Conservation (phyloP, 352 stramenopile species). For the Phytophthora capsici region DNA sequence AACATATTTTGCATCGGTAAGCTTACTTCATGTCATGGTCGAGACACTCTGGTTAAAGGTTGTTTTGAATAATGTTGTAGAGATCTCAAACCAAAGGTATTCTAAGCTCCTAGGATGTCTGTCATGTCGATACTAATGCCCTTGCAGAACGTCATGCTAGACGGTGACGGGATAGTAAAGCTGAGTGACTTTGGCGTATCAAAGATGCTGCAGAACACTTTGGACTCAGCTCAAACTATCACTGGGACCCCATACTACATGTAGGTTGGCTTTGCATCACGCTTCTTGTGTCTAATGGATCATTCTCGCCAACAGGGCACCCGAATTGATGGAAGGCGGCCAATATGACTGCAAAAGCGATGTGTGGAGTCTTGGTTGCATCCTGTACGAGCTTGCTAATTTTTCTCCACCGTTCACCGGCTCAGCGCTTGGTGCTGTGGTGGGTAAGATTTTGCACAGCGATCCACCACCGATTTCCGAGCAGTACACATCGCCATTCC, state of each 20-base stretch:
- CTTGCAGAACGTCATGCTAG: conserved; percentile 59
- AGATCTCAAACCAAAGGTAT: conserved; percentile 66
- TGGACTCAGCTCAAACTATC: conserved; percentile 61
- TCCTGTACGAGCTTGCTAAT: conserved; percentile 80
- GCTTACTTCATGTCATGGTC: not conserved
- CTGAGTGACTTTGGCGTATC: conserved; percentile 78
- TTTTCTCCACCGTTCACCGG: conserved; percentile 67
- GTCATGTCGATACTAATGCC: not conserved
- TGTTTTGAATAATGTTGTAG: conserved; percentile 24
- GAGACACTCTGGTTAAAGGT: not conserved
- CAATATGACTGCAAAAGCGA: conserved; percentile 79
- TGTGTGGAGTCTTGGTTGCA: conserved; percentile 85
- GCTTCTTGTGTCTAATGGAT: conserved; percentile 5
- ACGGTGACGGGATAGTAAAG: conserved; percentile 67
- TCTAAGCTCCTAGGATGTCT: too few species aligned
- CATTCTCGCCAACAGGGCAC: conserved; percentile 42
- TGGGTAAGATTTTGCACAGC: conserved; percentile 58
- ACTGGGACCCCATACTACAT: conserved; percentile 83
- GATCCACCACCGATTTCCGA: conserved; percentile 35
- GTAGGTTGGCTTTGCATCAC: conserved; percentile 26
- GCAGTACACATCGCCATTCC: conserved; percentile 40
- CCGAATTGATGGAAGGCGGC: conserved; percentile 73
- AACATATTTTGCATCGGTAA: conserved; percentile 71
- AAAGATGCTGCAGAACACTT: conserved; percentile 45
- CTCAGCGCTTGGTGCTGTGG: conserved; percentile 60